These are phyloP conservation scores for Botrytis porri DNA, from an alignment of 2,329 filamentous ascomycete genomes.

Conservation along the genomic window DNA sequence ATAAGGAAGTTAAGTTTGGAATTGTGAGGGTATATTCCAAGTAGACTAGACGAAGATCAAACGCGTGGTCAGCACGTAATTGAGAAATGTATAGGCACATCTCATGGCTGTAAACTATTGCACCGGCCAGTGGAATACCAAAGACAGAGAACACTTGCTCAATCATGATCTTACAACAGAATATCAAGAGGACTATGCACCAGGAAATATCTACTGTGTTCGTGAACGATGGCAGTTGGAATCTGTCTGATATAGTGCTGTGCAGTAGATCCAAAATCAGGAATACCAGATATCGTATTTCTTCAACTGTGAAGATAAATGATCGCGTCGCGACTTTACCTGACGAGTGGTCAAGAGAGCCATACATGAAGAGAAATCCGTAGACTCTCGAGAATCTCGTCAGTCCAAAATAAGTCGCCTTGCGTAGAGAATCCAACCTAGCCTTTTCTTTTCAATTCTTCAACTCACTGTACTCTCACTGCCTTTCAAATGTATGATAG, in stretches of 20 bases:
- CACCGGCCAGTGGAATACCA: neutral
- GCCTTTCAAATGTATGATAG: neutral
- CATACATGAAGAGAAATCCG: neutral
- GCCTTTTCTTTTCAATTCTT: neutral
- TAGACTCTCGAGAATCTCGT: neutral
- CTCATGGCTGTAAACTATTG: too few relatives aligned
- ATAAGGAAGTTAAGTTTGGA: neutral
- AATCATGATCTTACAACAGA: neutral
- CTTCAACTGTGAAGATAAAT: neutral
- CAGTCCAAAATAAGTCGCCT: neutral
- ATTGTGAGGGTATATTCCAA: neutral
- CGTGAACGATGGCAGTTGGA: neutral
- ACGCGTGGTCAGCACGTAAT: neutral
- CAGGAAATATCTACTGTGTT: neutral
- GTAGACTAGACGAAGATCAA: neutral
- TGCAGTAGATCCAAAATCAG: neutral
- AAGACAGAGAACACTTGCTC: constrained; percentile 1
- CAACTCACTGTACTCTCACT: neutral
- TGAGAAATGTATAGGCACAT: neutral
- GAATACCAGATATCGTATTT: neutral
- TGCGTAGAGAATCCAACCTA: neutral
- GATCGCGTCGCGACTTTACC: neutral
- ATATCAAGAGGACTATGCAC: neutral
- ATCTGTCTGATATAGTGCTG: neutral
- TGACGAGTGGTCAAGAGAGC: neutral